phyloP scores from a whole-genome alignment of 176 grass and related monocot species.

The Avena eriantha region DNA sequence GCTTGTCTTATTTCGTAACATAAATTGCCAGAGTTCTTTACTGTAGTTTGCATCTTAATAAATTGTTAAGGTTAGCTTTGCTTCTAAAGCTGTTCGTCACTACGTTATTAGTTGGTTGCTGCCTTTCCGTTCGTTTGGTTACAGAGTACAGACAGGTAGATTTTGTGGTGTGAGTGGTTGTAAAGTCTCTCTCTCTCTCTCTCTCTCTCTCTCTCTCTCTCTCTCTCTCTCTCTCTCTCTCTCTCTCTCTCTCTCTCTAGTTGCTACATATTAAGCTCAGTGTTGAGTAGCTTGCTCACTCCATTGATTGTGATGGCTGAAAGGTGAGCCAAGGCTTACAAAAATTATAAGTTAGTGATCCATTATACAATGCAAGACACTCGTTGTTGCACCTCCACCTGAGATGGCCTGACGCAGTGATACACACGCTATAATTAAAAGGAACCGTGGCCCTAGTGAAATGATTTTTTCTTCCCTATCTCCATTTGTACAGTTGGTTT shows the following conservation, averaged over 20 bases:
- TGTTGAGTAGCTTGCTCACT: neutral
- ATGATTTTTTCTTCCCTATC: neutral
- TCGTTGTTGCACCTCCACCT: slow-evolving; percentile 6
- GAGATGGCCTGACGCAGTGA: neutral
- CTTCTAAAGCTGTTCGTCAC: slow-evolving; percentile 2
- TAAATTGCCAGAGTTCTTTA: neutral
- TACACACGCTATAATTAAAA: neutral
- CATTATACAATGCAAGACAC: neutral
- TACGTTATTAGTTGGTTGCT: slow-evolving; percentile 32
- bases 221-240: neutral
- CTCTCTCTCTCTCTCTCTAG: slow-evolving; percentile 20
- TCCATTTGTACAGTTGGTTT: neutral
- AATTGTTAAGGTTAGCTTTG: neutral
- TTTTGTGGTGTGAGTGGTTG: slow-evolving; percentile 51
- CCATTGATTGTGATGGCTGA: neutral
- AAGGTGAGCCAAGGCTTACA: neutral
- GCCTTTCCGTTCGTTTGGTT: slow-evolving; percentile 41
- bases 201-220: slow-evolving; percentile 20
- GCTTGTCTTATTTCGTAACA: neutral
- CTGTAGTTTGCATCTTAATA: neutral
- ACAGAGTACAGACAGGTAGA: slow-evolving; percentile 32
- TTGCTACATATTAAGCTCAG: neutral
- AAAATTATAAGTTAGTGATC: neutral
- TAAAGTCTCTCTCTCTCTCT: slow-evolving; percentile 4
- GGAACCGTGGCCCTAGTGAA: too few species aligned